Evolutionary conservation across 2,329 filamentous ascomycete genomes (phyloP).

Genomic region (Claviceps arundinis): DNA sequence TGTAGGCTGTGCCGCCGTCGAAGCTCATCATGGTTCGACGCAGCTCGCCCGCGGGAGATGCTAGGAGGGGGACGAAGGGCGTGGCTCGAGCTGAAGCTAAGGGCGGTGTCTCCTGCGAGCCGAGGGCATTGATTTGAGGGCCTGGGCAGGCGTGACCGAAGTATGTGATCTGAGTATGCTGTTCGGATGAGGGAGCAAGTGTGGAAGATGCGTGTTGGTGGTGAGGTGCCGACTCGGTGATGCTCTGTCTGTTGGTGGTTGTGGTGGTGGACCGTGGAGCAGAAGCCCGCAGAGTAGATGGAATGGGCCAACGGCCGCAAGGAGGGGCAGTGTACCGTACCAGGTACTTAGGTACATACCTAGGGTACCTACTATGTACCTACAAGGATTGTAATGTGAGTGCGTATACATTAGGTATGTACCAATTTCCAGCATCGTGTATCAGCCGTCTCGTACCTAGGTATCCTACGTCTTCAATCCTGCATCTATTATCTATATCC

Average conservation of each 20-base stretch:
- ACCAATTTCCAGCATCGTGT: too few relatives aligned
- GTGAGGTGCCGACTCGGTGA: neutral
- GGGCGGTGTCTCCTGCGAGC: neutral
- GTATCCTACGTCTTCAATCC: too few relatives aligned
- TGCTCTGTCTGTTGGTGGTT: neutral
- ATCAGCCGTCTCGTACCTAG: too few relatives aligned
- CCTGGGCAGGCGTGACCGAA: neutral
- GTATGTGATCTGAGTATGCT: neutral
- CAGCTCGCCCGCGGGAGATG: neutral
- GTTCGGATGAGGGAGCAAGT: too few relatives aligned
- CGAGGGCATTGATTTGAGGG: neutral
- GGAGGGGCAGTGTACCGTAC: too few relatives aligned
- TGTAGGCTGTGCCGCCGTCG: slow-evolving; percentile 55
- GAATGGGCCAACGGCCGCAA: too few relatives aligned
- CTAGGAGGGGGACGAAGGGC: neutral
- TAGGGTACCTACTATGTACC: too few relatives aligned
- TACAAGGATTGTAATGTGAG: too few relatives aligned
- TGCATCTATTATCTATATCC: too few relatives aligned
- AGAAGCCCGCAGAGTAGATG: too few relatives aligned
- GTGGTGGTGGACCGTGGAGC: neutral
- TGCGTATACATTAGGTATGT: too few relatives aligned
- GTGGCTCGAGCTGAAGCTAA: neutral
- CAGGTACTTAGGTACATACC: too few relatives aligned
- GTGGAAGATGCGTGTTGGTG: neutral
- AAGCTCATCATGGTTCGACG: slow-evolving; percentile 38